Percentiles rank a stretch among this genome's conserved stretches.
Conservation (phyloP, 2,329 filamentous ascomycete genomes). For the Cladosporium sp. region DNA sequence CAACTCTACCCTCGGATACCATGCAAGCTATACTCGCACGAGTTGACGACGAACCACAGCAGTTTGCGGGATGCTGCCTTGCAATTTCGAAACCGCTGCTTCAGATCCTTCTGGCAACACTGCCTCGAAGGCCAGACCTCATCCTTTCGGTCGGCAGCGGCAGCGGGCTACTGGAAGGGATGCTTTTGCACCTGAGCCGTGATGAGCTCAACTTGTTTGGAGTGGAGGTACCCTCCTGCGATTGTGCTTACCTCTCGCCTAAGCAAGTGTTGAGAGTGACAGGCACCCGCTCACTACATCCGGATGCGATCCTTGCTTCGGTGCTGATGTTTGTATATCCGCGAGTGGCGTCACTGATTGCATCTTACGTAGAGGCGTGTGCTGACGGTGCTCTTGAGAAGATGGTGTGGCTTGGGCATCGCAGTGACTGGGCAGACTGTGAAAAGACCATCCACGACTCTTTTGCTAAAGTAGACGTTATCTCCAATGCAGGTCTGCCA, state of each 20-base stretch:
- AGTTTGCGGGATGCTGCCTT: constrained; percentile 32
- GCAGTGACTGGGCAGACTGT: constrained; percentile 44
- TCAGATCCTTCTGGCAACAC: constrained; percentile 22
- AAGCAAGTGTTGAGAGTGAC: constrained; percentile 46
- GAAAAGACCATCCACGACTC: constrained; percentile 24
- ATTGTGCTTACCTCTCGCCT: constrained; percentile 50
- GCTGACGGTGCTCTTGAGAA: constrained; percentile 35
- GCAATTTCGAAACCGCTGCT: constrained; percentile 31
- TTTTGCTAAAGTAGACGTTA: neutral
- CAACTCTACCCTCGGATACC: constrained; percentile 19
- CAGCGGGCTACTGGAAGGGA: constrained; percentile 53
- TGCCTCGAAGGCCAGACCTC: constrained; percentile 28
- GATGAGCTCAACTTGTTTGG: constrained; percentile 43
- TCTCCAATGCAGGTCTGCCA: constrained; percentile 23
- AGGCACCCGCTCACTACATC: constrained; percentile 48
- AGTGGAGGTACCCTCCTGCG: constrained; percentile 51
- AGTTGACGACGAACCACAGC: constrained; percentile 26
- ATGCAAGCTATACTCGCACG: constrained; percentile 17
- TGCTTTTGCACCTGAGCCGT: constrained; percentile 41
- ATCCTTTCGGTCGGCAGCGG: constrained; percentile 51
- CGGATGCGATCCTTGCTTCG: constrained; percentile 45
- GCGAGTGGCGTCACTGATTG: constrained; percentile 49
- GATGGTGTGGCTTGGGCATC: constrained; percentile 48
- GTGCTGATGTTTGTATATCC: constrained; percentile 60
- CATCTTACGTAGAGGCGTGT: constrained; percentile 46